Evolutionary conservation across 1,139 yeast species (phyloP), one percentile per base, ranked within the genome.

Genomic region (Arxiozyma bovina): DNA sequence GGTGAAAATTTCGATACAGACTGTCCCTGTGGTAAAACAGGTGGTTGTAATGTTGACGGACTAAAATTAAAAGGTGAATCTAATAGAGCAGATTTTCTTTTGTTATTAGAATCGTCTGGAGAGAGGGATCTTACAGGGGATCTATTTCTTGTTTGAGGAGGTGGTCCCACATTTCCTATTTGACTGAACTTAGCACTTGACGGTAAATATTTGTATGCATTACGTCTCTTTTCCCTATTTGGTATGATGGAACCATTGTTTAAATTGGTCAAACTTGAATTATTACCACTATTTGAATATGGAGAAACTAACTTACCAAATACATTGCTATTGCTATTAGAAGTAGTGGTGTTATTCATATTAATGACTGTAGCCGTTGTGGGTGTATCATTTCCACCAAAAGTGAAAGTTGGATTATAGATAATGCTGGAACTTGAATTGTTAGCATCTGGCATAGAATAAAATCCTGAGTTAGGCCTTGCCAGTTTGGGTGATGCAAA

Each of bases 51-150:
- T 12, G 49, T 27, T 1, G 76, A 72, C 1, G 82, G 74, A 54
- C 74, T 72, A 68, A 80, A 81, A 59, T 78, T 78, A 70, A 81
- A 81, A 0, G 85, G 84, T 1, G 65, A 52, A n/a, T 64, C 69
- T 45, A 62, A 47, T 34, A 58, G 52, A n/a, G 60, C 44, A 2
- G 68, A 63, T 7, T 44, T 23, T 30, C 50, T 51, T 27, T 51
- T 51, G 4, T 7, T 21, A 9, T n/a, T 49, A 23, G 22, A 44
- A 25, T 25, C 18, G 1, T 72, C 68, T 1, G 82, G 80, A 0
- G 81, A 76, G 0, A 71, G 57, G 1, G 77, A 69, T 42, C 78
- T 64, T 4, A 69, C 63, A 3, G 77, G 64, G 1, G 63, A 61
- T 51, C 59, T 57, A 42, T 52, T 58, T 50, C 63, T 75, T 0